phyloP scores from a whole-genome alignment of 2,329 filamentous ascomycete species.

The Fusarium brevicatenulatum region DNA sequence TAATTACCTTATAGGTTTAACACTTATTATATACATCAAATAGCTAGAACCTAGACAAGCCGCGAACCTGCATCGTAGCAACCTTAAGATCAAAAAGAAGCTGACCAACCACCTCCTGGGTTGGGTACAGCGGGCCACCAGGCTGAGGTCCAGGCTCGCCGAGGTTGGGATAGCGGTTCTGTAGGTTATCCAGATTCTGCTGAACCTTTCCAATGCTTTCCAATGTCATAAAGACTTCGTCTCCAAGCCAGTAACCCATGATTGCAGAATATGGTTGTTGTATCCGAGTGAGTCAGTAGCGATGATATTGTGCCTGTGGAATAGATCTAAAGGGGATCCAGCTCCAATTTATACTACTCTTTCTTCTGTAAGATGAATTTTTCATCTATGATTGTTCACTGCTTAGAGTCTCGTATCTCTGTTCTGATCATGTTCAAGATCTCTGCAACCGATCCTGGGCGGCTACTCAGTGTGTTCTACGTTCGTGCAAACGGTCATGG shows the following conservation, averaged over 20 bases:
- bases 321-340: too few relatives aligned
- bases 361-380: neutral
- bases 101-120: neutral
- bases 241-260: neutral
- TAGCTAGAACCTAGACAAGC: neutral
- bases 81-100: neutral
- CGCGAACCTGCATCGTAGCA: neutral
- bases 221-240: neutral
- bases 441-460: too few relatives aligned
- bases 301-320: neutral
- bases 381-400: too few relatives aligned
- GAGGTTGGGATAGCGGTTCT: neutral
- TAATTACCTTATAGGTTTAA: too few relatives aligned
- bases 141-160: neutral
- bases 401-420: neutral
- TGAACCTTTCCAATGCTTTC: neutral
- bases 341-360: neutral
- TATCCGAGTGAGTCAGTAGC: neutral
- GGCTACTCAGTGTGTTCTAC: neutral
- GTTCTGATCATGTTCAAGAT: neutral
- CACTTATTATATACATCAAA: too few relatives aligned
- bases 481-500: too few relatives aligned
- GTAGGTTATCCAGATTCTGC: too few relatives aligned
- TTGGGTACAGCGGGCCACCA: neutral
- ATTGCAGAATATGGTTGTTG: neutral